Evolutionary conservation across 1,284 basidiomycete genomes (phyloP).

Genomic region (Mycena sp.): DNA sequence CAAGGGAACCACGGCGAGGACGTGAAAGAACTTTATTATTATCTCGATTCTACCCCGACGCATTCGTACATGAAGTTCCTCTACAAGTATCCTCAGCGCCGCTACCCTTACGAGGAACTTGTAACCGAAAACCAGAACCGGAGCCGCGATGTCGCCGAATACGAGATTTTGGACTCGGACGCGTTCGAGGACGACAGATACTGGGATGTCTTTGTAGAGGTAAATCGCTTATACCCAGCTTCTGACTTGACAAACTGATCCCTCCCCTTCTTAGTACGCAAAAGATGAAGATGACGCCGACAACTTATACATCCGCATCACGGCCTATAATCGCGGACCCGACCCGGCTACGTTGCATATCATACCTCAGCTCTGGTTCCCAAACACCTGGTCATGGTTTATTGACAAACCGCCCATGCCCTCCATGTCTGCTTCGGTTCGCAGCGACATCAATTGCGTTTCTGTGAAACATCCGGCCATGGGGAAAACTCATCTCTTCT

Average conservation of each 20-base stretch:
- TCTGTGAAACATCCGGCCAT: constrained; percentile 81
- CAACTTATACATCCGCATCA: constrained; percentile 92
- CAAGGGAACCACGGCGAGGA: constrained; percentile 99
- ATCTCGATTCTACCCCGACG: constrained; percentile 97
- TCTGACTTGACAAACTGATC: constrained; percentile 23
- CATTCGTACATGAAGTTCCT: constrained; percentile 99
- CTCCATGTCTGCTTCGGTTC: constrained; percentile 66
- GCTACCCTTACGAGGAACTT: constrained; percentile 94
- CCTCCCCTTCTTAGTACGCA: constrained; percentile 78
- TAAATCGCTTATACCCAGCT: constrained; percentile 49
- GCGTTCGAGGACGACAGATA: constrained; percentile 94
- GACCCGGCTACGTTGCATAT: constrained; percentile 96
- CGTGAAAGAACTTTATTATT: constrained; percentile 95
- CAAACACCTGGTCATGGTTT: constrained; percentile 98
- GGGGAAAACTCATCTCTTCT: constrained; percentile 87
- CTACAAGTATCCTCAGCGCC: constrained; percentile 96
- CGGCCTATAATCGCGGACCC: constrained; percentile 95
- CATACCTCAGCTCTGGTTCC: constrained; percentile 96
- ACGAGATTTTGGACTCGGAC: constrained; percentile 93
- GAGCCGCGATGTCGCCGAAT: constrained; percentile 89
- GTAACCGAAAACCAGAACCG: constrained; percentile 88
- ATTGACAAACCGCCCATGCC: constrained; percentile 86
- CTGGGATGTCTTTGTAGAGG: constrained; percentile 98
- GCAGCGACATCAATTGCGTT: constrained; percentile 71
- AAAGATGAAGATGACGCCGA: constrained; percentile 95